Conservation (phyloP, 176 grass and related monocot genomes). For the Triticum timopheevii region DNA sequence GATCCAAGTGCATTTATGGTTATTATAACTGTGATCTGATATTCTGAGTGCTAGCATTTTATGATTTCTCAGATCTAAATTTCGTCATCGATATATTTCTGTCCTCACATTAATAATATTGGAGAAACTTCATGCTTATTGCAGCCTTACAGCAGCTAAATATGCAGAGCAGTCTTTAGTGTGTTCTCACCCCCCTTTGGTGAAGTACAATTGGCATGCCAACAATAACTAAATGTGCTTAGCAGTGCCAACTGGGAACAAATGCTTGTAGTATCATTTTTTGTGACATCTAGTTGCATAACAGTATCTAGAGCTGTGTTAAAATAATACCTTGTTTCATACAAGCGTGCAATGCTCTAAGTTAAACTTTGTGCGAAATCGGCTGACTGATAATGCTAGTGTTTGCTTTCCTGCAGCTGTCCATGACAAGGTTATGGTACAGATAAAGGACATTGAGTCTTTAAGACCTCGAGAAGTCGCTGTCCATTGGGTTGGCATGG, state of each 20-base stretch:
- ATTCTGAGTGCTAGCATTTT: background rate
- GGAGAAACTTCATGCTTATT: background rate
- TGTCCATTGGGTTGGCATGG: conserved; percentile 86
- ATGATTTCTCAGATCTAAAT: background rate
- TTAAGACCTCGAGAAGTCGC: conserved; percentile 62
- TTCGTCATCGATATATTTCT: background rate
- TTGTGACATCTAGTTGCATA: background rate
- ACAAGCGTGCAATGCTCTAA: background rate
- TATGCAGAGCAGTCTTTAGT: background rate
- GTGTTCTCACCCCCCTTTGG: background rate
- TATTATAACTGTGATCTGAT: background rate
- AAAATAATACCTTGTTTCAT: background rate
- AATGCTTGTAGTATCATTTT: background rate
- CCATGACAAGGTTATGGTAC: conserved; percentile 61
- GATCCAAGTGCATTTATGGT: background rate
- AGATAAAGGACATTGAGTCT: conserved; percentile 69
- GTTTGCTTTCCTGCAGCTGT: conserved; percentile 50
- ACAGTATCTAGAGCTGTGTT: background rate
- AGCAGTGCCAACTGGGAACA: background rate
- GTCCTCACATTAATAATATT: background rate
- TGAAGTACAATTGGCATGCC: background rate
- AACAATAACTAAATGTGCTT: conserved; percentile 15
- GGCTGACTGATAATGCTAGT: conserved; percentile 12
- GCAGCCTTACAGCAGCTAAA: background rate
- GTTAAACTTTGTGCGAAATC: conserved; percentile 21